Percentiles rank a stretch among this genome's conserved stretches.
These are phyloP conservation scores for Neocatenulostroma microsporum DNA, from an alignment of 2,329 filamentous ascomycete genomes.

Conservation along the genomic window DNA sequence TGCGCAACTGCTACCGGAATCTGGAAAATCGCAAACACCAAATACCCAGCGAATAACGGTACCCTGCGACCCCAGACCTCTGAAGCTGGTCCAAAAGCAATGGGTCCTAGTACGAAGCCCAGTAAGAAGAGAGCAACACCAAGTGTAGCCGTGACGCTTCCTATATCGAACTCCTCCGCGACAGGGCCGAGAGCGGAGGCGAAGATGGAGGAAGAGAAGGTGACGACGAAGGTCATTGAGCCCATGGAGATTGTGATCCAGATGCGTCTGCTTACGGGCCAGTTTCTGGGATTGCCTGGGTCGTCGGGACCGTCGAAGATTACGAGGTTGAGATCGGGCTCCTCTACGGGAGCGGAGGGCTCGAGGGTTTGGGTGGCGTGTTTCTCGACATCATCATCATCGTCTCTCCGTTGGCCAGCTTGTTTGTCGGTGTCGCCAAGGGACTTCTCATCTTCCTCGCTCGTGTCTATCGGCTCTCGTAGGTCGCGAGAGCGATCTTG, in stretches of 20 bases:
- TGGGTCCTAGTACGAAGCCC: slow-evolving; percentile 19
- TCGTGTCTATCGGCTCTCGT: background rate
- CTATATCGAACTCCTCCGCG: slow-evolving; percentile 16
- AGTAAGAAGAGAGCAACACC: slow-evolving; percentile 21
- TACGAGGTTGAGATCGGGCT: slow-evolving; percentile 18
- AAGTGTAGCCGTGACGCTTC: slow-evolving; percentile 17
- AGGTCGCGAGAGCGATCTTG: background rate
- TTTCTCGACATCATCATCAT: slow-evolving; percentile 2
- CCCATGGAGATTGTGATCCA: slow-evolving; percentile 18
- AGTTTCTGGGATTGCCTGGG: slow-evolving; percentile 22
- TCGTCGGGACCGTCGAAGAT: slow-evolving; percentile 21
- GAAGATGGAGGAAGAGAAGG: slow-evolving; percentile 16
- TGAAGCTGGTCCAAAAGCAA: slow-evolving; percentile 45
- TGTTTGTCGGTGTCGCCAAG: background rate
- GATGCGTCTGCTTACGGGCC: slow-evolving; percentile 12
- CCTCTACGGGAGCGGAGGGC: slow-evolving; percentile 1
- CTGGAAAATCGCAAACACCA: slow-evolving; percentile 47
- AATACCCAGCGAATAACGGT: slow-evolving; percentile 45
- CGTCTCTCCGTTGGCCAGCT: background rate
- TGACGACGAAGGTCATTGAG: slow-evolving; percentile 19
- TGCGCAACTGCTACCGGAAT: slow-evolving; percentile 49
- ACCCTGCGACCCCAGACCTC: slow-evolving; percentile 49
- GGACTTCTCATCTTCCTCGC: background rate
- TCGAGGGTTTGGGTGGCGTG: background rate
- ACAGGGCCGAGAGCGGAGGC: slow-evolving; percentile 15